Conservation (phyloP, 164 flowering plant genomes). For the Magnolia officinalis region DNA sequence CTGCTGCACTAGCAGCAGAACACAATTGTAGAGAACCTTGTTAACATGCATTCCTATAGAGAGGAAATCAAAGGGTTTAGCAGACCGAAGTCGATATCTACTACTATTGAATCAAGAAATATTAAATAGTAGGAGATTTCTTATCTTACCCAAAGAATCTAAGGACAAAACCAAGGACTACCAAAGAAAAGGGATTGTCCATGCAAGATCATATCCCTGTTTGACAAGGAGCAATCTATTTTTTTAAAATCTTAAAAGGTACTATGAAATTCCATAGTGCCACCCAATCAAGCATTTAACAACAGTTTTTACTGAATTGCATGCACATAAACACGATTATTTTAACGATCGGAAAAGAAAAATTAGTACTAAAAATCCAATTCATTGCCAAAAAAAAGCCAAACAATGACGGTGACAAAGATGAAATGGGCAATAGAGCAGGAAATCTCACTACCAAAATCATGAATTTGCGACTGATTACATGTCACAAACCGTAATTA, state of each 20-base stretch:
- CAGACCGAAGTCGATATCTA: background rate
- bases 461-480: too few species aligned
- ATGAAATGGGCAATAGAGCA: too few species aligned
- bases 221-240: background rate
- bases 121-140: too few species aligned
- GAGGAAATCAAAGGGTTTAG: background rate
- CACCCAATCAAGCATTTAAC: slow-evolving; percentile 74
- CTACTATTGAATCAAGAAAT: background rate
- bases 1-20: slow-evolving; percentile 63
- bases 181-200: slow-evolving; percentile 42
- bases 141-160: slow-evolving; percentile 43
- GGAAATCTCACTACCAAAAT: too few species aligned
- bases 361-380: too few species aligned
- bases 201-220: slow-evolving; percentile 48
- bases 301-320: slow-evolving; percentile 66
- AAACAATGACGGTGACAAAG: too few species aligned
- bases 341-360: too few species aligned
- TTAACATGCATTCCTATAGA: slow-evolving; percentile 61
- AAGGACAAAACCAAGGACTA: slow-evolving; percentile 40
- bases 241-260: slow-evolving; percentile 47
- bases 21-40: slow-evolving; percentile 61
- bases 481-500: too few species aligned
- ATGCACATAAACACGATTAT: background rate
- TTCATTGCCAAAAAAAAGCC: too few species aligned
- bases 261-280: slow-evolving; percentile 66